Percentiles rank a stretch among this genome's conserved stretches.
Evolutionary conservation across 2,329 filamentous ascomycete genomes (phyloP).

Genomic region (Colletotrichum viniferum): DNA sequence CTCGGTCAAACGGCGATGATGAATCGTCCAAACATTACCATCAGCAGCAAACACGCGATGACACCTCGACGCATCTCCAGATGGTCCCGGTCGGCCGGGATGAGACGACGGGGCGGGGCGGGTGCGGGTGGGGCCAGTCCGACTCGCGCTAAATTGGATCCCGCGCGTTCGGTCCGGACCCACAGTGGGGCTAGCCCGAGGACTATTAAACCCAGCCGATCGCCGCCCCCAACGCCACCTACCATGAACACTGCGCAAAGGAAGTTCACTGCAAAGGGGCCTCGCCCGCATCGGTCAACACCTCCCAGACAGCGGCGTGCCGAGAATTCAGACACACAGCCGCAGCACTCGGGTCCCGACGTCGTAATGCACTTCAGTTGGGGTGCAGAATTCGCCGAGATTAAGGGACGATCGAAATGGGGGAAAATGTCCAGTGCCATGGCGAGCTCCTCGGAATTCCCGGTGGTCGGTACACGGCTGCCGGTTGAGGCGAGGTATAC

Average conservation of each 20-base stretch:
- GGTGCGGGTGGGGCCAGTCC: neutral
- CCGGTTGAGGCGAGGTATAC: neutral
- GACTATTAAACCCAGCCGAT: neutral
- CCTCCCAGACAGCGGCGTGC: neutral
- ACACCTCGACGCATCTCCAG: neutral
- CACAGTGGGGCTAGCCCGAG: slow-evolving; percentile 6
- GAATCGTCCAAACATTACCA: neutral
- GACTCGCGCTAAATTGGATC: neutral
- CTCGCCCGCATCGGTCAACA: neutral
- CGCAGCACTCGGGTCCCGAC: neutral
- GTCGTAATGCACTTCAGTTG: neutral
- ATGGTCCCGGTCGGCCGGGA: neutral
- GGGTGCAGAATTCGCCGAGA: neutral
- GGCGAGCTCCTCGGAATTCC: neutral
- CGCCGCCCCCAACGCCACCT: neutral
- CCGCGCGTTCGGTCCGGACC: neutral
- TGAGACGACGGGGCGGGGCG: neutral
- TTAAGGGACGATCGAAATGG: neutral
- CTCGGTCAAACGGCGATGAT: neutral
- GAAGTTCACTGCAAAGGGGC: neutral
- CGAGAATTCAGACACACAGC: neutral
- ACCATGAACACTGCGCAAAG: fast-evolving
- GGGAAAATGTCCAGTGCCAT: neutral
- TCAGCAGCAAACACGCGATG: neutral
- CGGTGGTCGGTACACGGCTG: neutral